Evolutionary conservation across 768 basidiomycete genomes (phyloP).

Genomic region (Cyclocybe aegerita): DNA sequence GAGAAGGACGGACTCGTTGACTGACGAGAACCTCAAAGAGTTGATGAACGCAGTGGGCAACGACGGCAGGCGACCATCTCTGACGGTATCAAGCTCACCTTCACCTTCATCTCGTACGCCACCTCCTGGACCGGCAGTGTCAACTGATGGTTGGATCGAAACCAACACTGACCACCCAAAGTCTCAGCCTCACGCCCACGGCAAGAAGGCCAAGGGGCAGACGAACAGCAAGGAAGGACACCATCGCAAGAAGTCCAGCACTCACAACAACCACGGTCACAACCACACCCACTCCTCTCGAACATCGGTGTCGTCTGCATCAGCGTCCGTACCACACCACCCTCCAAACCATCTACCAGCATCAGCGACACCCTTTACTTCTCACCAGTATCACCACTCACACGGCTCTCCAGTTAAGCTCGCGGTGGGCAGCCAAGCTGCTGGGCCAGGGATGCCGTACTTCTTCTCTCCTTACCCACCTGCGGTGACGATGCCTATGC

Average conservation of each 20-base stretch:
- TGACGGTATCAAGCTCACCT: constrained; percentile 24
- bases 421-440: too few relatives aligned
- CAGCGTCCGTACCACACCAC: constrained; percentile 8
- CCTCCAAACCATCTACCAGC: neutral
- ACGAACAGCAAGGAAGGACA: constrained; percentile 3
- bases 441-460: constrained; percentile 13
- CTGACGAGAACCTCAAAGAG: constrained; percentile 24
- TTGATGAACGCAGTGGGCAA: constrained; percentile 2
- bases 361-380: too few relatives aligned
- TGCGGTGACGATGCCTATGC: constrained; percentile 16
- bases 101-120: constrained; percentile 23
- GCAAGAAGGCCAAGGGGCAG: constrained; percentile 2
- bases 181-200: constrained; percentile 11
- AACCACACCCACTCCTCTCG: constrained; percentile 8
- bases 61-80: constrained; percentile 13
- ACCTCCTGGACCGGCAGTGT: constrained; percentile 5
- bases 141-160: constrained; percentile 41
- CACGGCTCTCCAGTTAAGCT: neutral
- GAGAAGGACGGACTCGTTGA: constrained; percentile 38
- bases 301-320: constrained; percentile 2
- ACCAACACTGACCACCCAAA: constrained; percentile 13
- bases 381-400: constrained; percentile 1
- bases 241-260: constrained; percentile 19
- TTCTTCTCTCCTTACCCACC: constrained; percentile 24
- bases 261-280: too few relatives aligned